Conservation (phyloP, 1,139 yeast species). For the Diutina catenulata region DNA sequence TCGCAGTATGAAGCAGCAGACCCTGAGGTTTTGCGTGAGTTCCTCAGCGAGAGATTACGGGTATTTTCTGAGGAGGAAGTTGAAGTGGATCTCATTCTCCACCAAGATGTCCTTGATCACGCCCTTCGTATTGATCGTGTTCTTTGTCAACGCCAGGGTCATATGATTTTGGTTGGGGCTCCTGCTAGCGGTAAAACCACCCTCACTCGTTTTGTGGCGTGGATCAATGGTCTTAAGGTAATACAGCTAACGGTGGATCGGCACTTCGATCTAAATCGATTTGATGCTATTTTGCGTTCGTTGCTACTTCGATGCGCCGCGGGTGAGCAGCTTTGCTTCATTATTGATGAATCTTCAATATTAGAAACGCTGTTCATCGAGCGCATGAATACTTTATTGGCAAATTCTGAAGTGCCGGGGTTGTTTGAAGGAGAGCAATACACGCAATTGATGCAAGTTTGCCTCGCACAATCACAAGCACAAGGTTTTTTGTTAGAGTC, state of each 20-base stretch:
- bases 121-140: slow-evolving; percentile 74
- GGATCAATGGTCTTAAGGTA: slow-evolving; percentile 74
- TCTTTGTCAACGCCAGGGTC: slow-evolving; percentile 79
- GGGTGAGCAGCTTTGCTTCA: slow-evolving; percentile 58
- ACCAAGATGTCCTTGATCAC: slow-evolving; percentile 66
- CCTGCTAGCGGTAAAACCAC: slow-evolving; percentile 79
- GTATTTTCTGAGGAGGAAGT: slow-evolving; percentile 72
- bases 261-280: slow-evolving; percentile 46
- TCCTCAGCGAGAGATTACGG: slow-evolving; percentile 52
- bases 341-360: slow-evolving; percentile 74
- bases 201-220: slow-evolving; percentile 69
- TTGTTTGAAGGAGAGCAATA: slow-evolving; percentile 72
- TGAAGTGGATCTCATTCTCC: slow-evolving; percentile 49
- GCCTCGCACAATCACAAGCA: slow-evolving; percentile 46
- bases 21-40: slow-evolving; percentile 32
- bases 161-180: slow-evolving; percentile 78
- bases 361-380: slow-evolving; percentile 74
- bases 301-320: slow-evolving; percentile 35
- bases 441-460: slow-evolving; percentile 37
- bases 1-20: slow-evolving; percentile 46
- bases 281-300: slow-evolving; percentile 51
- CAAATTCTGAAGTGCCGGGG: slow-evolving; percentile 91
- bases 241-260: slow-evolving; percentile 48
- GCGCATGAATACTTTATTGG: slow-evolving; percentile 82
- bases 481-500: slow-evolving; percentile 58